Evolutionary conservation across 2,329 filamentous ascomycete species (phyloP), one percentile per base, ranked within the genome.

Genomic region (Neofusicoccum sp.): DNA sequence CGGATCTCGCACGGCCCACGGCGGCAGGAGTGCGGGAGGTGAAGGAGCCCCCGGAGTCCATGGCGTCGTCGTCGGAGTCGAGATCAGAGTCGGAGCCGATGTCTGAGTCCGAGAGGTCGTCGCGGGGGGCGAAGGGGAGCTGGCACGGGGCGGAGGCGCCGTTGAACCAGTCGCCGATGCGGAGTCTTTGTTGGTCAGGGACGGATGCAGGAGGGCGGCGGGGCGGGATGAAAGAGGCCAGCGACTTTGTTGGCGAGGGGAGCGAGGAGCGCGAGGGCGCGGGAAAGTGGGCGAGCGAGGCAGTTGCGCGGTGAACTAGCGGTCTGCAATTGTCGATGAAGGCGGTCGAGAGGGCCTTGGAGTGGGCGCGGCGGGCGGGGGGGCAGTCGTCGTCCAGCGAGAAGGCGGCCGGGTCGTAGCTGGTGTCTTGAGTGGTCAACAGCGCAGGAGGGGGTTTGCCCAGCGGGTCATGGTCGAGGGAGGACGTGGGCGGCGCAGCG

Each of bases 141-240:
- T 75, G 78, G 45, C 81, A 76, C n/a, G 79, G 76, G 38, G 79
- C 77, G 28, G 80, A 82, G 53, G 78, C 75, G 38, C 81, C 81
- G 67, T 79, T 79, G 68, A 84, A 84, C 80, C 81, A 82, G 64
- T 77, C 77, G 54, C 79, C 77, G 36, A 83, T 6, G 41, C 44
- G 41, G 31, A 9, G 43, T 14, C 24, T 59, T 49, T 59, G 56
- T 59, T 41, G 33, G 11, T 44, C 41, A 30, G 56, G 24, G 24
- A 24, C 31, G 3, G 49, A 5, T 5, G 12, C 8, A 9, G 34
- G 34, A 16, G 30, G 24, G n/a, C 34, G 67, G 45, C 73, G 63
- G 31, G 72, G 73, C 40, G 73, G 70, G 11, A 75, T 72, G 63
- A 75, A 76, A 66, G 70, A 73, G n/a, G 74, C 73, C 9, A 74